Base-by-base conservation (phyloP, 176 grass and related monocot species). In the Eragrostis nindensis region DNA sequence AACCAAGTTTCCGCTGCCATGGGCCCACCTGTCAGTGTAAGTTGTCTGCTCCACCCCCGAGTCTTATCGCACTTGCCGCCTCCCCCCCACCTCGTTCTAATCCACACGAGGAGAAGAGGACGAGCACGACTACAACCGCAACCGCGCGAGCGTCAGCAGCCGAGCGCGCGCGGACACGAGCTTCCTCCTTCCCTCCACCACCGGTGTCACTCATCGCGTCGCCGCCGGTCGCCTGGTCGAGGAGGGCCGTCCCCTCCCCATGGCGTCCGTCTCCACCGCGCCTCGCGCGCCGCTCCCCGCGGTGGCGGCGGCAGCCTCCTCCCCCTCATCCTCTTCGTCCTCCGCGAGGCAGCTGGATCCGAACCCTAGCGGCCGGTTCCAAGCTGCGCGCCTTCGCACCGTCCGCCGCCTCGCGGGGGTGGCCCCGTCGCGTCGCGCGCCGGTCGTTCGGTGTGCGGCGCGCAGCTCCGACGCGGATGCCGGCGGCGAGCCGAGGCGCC, bases 221-320 rank as follows among this genome's bases (percentile, higher is more conserved):
- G 42, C 73, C 12, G 29, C 22, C 62, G 17, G 18, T 7, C 43
- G 3, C 15, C 27, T 36, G 15, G 29, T 29, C 14, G 29, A 64
- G 14, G 62, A 36, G 62, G 62, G 18, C 43, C 61, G 5, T 12
- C 46, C 3, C 26, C 4, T 13, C 17, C 43, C 82, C 84, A 91
- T 94, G 89, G 83, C 89, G 57, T 79, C 89, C 67, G 13, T 92
- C 40, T 47, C 70, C 72, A 86, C 77, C 32, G 68, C 84, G 45
- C 71, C 91, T 38, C 91, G 78, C 24, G 81, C 69, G 29, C 72
- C 86, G 52, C 74, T 94, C 12, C 68, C 82, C 30, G 56, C 41
- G 82, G 77, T 38, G 24, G 78, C 21, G 82, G 44, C 38, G 65
- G 24, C 85, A 17, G 70, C 77, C 12, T 68, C 48, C 3, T 32